Evolutionary conservation across 257 asterid species (phyloP).

Genomic region (Penstemon davidsonii): DNA sequence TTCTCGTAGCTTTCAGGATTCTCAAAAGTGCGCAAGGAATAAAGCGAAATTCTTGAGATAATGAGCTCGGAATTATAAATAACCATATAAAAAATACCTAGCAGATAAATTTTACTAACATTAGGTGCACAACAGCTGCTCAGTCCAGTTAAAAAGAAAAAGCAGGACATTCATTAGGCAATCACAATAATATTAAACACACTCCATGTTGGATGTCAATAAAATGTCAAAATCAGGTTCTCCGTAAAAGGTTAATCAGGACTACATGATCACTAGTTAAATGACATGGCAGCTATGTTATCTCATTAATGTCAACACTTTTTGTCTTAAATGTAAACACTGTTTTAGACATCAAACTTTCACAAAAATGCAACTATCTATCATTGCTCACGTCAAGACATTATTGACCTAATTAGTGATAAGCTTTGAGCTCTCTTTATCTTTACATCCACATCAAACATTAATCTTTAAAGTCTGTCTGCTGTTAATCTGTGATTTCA

Average conservation of each 20-base stretch:
- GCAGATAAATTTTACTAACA: not conserved
- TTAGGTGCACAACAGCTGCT: not conserved
- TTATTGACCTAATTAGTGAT: conserved; percentile 38
- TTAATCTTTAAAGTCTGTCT: conserved; percentile 26
- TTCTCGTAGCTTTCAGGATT: conserved; percentile 39
- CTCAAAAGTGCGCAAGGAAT: conserved; percentile 31
- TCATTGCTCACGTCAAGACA: conserved; percentile 31
- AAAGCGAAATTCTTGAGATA: conserved; percentile 31
- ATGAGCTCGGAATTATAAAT: conserved; percentile 19
- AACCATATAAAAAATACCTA: conserved; percentile 11
- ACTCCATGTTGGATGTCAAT: too few relatives aligned
- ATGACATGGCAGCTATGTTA: not conserved
- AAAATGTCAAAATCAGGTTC: conserved; percentile 5
- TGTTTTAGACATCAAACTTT: conserved; percentile 36
- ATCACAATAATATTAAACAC: not conserved
- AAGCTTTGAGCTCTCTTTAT: conserved; percentile 37
- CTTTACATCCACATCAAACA: conserved; percentile 34
- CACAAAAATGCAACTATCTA: conserved; percentile 25
- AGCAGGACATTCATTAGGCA: not conserved
- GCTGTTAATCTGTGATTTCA: conserved; percentile 26
- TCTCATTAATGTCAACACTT: conserved; percentile 21
- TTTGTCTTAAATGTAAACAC: conserved; percentile 20
- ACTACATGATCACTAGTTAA: conserved; percentile 17
- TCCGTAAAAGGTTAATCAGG: not conserved
- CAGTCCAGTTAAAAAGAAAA: not conserved